A percentile compares a stretch with the other conserved stretches of the same genome.
These are phyloP conservation scores for Annulohypoxylon stygium DNA, from an alignment of 495 filamentous ascomycete species.

Conservation along the genomic window DNA sequence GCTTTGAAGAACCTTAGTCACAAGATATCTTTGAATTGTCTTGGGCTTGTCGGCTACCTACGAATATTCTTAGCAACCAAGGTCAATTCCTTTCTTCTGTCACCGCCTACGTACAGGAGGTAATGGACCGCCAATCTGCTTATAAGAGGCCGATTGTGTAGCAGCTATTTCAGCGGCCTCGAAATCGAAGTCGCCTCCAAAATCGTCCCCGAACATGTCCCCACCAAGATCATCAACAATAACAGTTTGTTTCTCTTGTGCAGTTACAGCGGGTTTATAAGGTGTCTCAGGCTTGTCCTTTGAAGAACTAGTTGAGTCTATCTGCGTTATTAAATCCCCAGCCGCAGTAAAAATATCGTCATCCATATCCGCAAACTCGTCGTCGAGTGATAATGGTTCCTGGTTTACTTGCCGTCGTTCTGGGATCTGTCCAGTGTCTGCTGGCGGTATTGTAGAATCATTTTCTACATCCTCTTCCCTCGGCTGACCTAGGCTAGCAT, in stretches of 20 bases:
- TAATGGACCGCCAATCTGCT: conserved; percentile 36
- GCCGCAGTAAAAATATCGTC: conserved; percentile 72
- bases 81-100: conserved; percentile 35
- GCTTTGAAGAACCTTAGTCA: conserved; percentile 76
- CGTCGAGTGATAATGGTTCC: conserved; percentile 49
- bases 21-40: conserved; percentile 84
- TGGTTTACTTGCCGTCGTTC: conserved; percentile 10
- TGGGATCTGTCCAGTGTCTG: conserved; percentile 28
- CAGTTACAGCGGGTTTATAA: conserved; percentile 13
- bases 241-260: conserved; percentile 8
- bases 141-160: conserved; percentile 58
- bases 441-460: conserved; percentile 5
- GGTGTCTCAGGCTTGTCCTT: conserved; percentile 7
- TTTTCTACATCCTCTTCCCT: conserved; percentile 43
- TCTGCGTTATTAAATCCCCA: conserved; percentile 69
- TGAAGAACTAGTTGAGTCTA: conserved; percentile 48
- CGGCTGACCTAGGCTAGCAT: conserved; percentile 59
- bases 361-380: conserved; percentile 73
- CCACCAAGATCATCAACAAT: conserved; percentile 43
- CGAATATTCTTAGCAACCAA: conserved; percentile 60
- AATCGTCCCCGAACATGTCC: conserved; percentile 69
- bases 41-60: conserved; percentile 69
- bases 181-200: conserved; percentile 78
- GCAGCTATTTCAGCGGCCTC: conserved; percentile 71
- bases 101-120: conserved; percentile 66